Evolutionary conservation across 768 basidiomycete genomes (phyloP), one percentile per base, ranked within the genome.

Genomic region (Tulasnella sp.): DNA sequence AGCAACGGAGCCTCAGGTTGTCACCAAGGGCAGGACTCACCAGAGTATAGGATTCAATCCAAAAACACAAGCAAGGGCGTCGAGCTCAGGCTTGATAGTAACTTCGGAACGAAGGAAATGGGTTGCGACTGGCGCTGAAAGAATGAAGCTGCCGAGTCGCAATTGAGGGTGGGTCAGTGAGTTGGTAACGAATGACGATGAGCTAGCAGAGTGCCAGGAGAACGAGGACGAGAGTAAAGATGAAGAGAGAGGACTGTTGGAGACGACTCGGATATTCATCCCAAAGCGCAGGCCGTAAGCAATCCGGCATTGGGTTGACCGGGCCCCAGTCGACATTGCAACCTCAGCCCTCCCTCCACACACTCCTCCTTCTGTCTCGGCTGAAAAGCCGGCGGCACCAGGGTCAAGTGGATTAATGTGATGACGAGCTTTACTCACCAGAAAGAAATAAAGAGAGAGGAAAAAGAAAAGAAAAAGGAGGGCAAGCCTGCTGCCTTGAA

Each of bases 41-140:
- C 39, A 31, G 38, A 9, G 42, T 24, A 38, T 1, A 31, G 27
- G 38, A n/a, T 68, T 68, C 62, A 34, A 68, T 74, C 72, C 44
- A n/a, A 46, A 39, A 39, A 74, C 4, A 6, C 34, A 46, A 74
- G 72, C 72, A n/a, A n/a, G 16, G 38, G 72, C 72, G 38, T 74
- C 72, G 44, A 74, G 72, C 72, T 40, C 72, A 42, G 24, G 72
- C 72, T 73, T 36, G 34, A 38, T 58, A 58, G 56, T 24, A 38
- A 8, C 14, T 74, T 74, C n/a, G 72, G n/a, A 74, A 74, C 27
- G 72, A 39, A 74, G 72, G 10, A 34, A 74, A 74, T 31, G 72
- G 62, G 62, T 31, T 27, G 62, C 62, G 62, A 68, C 62, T 68
- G 62, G 62, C 62, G 62, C 62, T 68, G 62, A 62, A 62, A 62